Evolutionary conservation across 129 eudicot genomes (phyloP).

Genomic region (Helianthus tuberosus): DNA sequence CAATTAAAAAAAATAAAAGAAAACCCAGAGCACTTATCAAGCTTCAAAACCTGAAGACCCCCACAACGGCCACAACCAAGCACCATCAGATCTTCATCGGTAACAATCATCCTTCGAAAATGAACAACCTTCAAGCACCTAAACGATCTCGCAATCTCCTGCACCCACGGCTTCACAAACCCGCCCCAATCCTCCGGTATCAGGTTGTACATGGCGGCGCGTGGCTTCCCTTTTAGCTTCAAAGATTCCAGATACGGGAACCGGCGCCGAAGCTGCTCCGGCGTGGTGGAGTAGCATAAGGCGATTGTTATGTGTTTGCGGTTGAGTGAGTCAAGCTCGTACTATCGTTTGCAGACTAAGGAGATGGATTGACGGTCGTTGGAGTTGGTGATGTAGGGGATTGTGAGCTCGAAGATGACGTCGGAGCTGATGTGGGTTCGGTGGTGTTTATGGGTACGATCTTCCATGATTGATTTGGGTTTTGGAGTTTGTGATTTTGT

Average conservation of each 20-base stretch:
- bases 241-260: slow-evolving; percentile 70
- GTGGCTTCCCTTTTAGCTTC: slow-evolving; percentile 83
- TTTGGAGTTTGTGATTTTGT: too few species aligned
- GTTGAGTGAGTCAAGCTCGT: slow-evolving; percentile 63
- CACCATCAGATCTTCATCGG: slow-evolving; percentile 56
- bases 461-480: not conserved
- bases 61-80: slow-evolving; percentile 47
- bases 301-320: slow-evolving; percentile 82
- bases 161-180: slow-evolving; percentile 66
- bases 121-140: slow-evolving; percentile 52
- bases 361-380: slow-evolving; percentile 70
- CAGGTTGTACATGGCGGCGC: slow-evolving; percentile 87
- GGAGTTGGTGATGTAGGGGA: slow-evolving; percentile 59
- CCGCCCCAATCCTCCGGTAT: slow-evolving; percentile 95
- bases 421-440: slow-evolving; percentile 39
- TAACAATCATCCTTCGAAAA: slow-evolving; percentile 75
- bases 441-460: slow-evolving; percentile 17
- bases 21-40: slow-evolving; percentile 77
- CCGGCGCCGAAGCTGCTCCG: slow-evolving; percentile 45
- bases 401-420: slow-evolving; percentile 57
- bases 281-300: slow-evolving; percentile 63
- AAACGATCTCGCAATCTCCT: slow-evolving; percentile 51
- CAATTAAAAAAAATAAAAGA: too few species aligned
- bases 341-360: slow-evolving; percentile 61
- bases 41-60: slow-evolving; percentile 52